Conservation (phyloP, 2,329 filamentous ascomycete genomes). For the Penicillium sp. region DNA sequence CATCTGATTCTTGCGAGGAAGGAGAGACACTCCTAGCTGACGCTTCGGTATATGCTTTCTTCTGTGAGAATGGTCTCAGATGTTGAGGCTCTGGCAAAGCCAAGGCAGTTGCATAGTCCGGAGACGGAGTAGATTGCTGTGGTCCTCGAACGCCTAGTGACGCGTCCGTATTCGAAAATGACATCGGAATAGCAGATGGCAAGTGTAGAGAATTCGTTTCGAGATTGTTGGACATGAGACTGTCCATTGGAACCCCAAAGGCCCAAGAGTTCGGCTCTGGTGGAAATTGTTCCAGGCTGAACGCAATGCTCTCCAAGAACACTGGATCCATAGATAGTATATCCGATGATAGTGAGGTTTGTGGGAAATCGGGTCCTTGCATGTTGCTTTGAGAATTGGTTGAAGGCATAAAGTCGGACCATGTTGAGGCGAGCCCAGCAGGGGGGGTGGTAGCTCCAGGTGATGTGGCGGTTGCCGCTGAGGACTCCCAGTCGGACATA, state of each 20-base stretch:
- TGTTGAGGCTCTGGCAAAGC: background rate
- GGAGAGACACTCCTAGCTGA: slow-evolving; percentile 2
- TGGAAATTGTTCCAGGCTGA: slow-evolving; percentile 4
- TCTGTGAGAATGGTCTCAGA: background rate
- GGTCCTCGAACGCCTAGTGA: background rate
- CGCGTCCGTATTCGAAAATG: background rate
- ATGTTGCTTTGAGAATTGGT: background rate
- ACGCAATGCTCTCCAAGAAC: slow-evolving; percentile 1
- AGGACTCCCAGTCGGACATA: background rate
- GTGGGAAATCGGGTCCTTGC: background rate
- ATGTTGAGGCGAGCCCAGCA: background rate
- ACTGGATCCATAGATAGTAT: background rate
- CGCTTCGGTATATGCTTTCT: background rate
- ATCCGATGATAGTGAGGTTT: background rate
- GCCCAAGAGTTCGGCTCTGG: background rate
- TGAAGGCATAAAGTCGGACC: background rate
- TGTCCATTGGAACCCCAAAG: background rate
- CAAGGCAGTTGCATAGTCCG: background rate
- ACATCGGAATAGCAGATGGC: background rate
- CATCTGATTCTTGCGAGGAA: slow-evolving; percentile 12
- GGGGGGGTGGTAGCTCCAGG: background rate
- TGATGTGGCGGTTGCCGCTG: background rate
- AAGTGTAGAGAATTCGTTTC: background rate
- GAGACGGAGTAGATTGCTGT: background rate
- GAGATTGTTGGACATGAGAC: background rate